Base-by-base conservation (phyloP, 352 stramenopile species). In the Globisporangium camurandrum region DNA sequence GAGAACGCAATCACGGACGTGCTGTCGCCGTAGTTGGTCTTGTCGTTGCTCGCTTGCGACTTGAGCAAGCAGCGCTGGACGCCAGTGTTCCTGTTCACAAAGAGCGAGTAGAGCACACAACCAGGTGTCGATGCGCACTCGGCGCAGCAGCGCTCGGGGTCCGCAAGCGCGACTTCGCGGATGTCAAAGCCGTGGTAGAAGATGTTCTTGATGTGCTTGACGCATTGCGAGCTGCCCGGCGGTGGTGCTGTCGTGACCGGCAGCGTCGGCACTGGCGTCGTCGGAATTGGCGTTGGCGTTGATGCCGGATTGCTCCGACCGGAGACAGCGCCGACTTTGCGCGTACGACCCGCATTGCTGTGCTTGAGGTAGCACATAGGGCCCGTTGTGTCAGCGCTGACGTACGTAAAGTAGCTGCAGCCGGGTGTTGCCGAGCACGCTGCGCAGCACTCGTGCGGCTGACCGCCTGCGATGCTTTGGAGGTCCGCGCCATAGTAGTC, bases 401-500 rank as follows among this genome's bases (percentile, higher is more conserved):
- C 49, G 8, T 55, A 71, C 19, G 64, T 43, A 52, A 73, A 80
- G 22, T 53, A 59, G 26, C 55, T 61, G 51, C 69, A 80, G 12
- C 48, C 63, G 3, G 56, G 39, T 1, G 48, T 68, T 34, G 26
- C 5, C 33, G 37, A 3, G 46, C 64, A 72, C n/a, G 52, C 41
- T 2, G 54, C 56, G 50, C 66, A 77, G 59, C 69, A 77, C 3
- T 64, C 47, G 47, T 48, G 59, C 36, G 64, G 66, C 46, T 62
- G 65, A 8, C 67, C 37, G n/a, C 57, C 62, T 30, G 57, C 56
- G 12, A 66, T 34, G 28, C 51, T 70, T n/a, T 37, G 51, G 27
- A 77, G 34, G 31, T 78, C 66, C 33, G 66, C 66, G 64, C 64
- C 69, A 33, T 71, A 64, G 57, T 67, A 81, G 54, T 81, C 70